Conservation (phyloP, 2,329 filamentous ascomycete species). For the Arthrinium puccinioides region DNA sequence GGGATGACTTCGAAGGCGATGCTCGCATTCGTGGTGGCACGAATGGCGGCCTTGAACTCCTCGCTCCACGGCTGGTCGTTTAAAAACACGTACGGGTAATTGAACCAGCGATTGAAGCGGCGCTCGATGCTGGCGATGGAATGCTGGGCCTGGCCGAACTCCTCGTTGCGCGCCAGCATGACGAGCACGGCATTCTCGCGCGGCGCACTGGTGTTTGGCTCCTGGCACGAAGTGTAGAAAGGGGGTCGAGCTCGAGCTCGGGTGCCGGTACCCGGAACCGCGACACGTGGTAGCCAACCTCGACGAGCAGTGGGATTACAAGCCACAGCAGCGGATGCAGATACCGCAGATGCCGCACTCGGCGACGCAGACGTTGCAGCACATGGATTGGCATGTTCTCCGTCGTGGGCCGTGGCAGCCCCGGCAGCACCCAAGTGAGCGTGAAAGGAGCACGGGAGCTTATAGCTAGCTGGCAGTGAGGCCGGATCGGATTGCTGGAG, state of each 20-base stretch:
- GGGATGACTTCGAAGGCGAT: slow-evolving; percentile 34
- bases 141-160: slow-evolving; percentile 29
- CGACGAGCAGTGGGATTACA: slow-evolving; percentile 22
- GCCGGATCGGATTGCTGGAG: too few relatives aligned
- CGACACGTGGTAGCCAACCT: slow-evolving; percentile 26
- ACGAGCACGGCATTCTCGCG: slow-evolving; percentile 37
- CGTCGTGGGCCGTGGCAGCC: too few relatives aligned
- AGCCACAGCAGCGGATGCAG: slow-evolving; percentile 10
- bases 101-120: slow-evolving; percentile 38
- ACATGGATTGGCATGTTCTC: too few relatives aligned
- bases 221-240: slow-evolving; percentile 30
- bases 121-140: slow-evolving; percentile 31
- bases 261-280: slow-evolving; percentile 26
- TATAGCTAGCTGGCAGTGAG: too few relatives aligned
- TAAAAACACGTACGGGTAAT: slow-evolving; percentile 38
- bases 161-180: slow-evolving; percentile 37
- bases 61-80: slow-evolving; percentile 35
- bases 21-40: slow-evolving; percentile 25
- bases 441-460: too few relatives aligned
- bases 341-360: too few relatives aligned
- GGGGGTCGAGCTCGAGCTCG: slow-evolving; percentile 27
- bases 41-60: slow-evolving; percentile 28
- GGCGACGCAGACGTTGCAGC: too few relatives aligned
- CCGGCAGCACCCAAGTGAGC: too few relatives aligned
- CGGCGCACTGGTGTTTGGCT: slow-evolving; percentile 24